A percentile compares a stretch with the other conserved stretches of the same genome.
phyloP scores from a whole-genome alignment of 2,329 filamentous ascomycete genomes.

The Chaetomium sp. region DNA sequence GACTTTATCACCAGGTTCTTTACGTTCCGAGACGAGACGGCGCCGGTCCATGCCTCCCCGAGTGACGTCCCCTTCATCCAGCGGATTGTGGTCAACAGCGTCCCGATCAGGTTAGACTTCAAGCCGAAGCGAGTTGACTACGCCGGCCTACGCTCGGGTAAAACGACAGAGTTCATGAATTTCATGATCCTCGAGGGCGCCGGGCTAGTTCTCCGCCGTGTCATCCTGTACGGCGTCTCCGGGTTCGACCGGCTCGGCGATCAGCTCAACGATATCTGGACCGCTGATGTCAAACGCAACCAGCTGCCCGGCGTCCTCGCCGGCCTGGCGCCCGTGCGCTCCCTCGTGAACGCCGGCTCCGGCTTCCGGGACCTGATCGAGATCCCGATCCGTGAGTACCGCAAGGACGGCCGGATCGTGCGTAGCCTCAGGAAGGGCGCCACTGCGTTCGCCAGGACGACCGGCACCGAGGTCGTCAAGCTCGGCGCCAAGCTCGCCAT shows the following conservation, averaged over 20 bases:
- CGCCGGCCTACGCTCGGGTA: constrained; percentile 84
- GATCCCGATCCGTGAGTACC: constrained; percentile 88
- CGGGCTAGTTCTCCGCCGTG: constrained; percentile 81
- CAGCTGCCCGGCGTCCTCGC: constrained; percentile 88
- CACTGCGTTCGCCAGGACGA: constrained; percentile 86
- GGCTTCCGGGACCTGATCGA: constrained; percentile 85
- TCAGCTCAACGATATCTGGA: constrained; percentile 95
- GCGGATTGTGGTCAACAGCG: constrained; percentile 79
- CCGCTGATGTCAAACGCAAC: constrained; percentile 84
- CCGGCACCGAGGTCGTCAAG: constrained; percentile 90
- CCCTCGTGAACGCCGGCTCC: constrained; percentile 85
- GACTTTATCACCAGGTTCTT: constrained; percentile 98
- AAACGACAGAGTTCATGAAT: constrained; percentile 98
- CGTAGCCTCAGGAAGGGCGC: constrained; percentile 92
- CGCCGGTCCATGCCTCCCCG: constrained; percentile 57
- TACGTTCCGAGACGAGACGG: constrained; percentile 85
- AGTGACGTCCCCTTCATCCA: constrained; percentile 85
- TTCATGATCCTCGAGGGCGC: constrained; percentile 90
- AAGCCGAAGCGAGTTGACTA: constrained; percentile 99
- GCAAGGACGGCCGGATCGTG: constrained; percentile 88
- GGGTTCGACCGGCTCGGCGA: constrained; percentile 90
- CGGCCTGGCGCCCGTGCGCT: constrained; percentile 85
- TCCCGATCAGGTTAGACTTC: constrained; percentile 86
- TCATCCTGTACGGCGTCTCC: constrained; percentile 87
- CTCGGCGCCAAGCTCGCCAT: constrained; percentile 92